phyloP scores from a whole-genome alignment of 495 filamentous ascomycete genomes.

The Penicillium robsamsonii region DNA sequence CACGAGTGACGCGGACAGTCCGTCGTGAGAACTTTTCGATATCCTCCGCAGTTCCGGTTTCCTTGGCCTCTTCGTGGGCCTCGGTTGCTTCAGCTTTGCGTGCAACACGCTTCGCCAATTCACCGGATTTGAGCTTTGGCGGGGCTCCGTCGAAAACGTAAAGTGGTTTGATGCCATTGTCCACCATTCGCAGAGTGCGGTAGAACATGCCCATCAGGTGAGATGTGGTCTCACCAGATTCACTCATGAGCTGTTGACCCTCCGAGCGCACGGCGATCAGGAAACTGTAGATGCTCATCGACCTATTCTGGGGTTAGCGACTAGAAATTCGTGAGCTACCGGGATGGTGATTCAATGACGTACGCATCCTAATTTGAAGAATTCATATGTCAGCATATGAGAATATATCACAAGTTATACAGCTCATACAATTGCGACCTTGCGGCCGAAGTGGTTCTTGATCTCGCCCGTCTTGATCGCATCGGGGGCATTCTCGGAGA shows the following conservation, averaged over 20 bases:
- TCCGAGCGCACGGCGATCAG: constrained; percentile 95
- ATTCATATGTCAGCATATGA: neutral
- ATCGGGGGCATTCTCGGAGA: constrained; percentile 87
- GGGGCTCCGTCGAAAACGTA: constrained; percentile 98
- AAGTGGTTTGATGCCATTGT: constrained; percentile 97
- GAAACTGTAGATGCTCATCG: constrained; percentile 99
- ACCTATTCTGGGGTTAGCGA: constrained; percentile 53
- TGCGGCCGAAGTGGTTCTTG: constrained; percentile 96
- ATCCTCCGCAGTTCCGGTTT: constrained; percentile 94
- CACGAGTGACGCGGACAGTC: constrained; percentile 90
- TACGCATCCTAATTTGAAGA: constrained; percentile 73
- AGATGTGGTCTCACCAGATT: constrained; percentile 92
- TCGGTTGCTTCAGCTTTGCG: constrained; percentile 87
- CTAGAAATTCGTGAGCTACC: neutral
- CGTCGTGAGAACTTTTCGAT: constrained; percentile 96
- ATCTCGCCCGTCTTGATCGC: constrained; percentile 96
- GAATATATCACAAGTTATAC: neutral
- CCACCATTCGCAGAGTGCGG: constrained; percentile 94
- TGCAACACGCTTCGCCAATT: constrained; percentile 89
- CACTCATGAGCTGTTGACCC: constrained; percentile 91
- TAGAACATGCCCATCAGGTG: constrained; percentile 99
- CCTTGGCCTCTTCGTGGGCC: constrained; percentile 89
- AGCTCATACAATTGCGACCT: constrained; percentile 79
- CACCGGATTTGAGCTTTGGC: constrained; percentile 94
- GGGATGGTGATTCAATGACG: constrained; percentile 26